Conservation (phyloP, 2,329 filamentous ascomycete species). For the Verticillium dahliae region DNA sequence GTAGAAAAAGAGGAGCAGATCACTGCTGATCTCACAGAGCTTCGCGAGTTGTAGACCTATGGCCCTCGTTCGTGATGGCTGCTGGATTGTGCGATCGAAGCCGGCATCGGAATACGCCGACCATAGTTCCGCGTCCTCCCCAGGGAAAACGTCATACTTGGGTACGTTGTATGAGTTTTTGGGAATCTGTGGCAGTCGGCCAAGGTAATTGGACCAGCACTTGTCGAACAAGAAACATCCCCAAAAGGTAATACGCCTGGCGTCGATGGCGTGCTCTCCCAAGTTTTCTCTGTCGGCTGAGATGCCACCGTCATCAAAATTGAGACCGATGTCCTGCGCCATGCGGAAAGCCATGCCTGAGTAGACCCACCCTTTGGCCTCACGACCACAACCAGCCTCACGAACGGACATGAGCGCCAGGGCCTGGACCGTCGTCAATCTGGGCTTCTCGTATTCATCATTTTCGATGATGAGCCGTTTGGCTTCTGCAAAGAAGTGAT, state of each 20-base stretch:
- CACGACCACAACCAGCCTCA: conserved; percentile 88
- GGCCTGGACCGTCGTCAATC: conserved; percentile 85
- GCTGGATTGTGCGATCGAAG: conserved; percentile 62
- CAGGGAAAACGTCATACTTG: conserved; percentile 84
- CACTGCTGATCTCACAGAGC: conserved; percentile 89
- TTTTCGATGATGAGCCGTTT: conserved; percentile 85
- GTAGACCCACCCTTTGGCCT: conserved; percentile 97
- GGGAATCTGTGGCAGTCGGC: conserved; percentile 80
- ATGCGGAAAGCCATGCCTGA: conserved; percentile 98
- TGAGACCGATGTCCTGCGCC: conserved; percentile 89
- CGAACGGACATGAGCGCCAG: conserved; percentile 92
- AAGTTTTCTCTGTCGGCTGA: conserved; percentile 51
- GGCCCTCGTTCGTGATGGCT: conserved; percentile 77
- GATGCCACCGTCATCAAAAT: conserved; percentile 69
- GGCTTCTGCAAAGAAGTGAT: conserved; percentile 93
- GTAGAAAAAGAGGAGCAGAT: conserved; percentile 85
- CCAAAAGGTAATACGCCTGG: conserved; percentile 89
- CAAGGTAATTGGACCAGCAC: conserved; percentile 96
- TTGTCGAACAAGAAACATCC: conserved; percentile 98
- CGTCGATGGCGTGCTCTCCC: conserved; percentile 80
- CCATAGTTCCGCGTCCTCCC: conserved; percentile 82
- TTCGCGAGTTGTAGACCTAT: conserved; percentile 74
- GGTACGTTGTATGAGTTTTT: conserved; percentile 74
- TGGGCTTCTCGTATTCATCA: conserved; percentile 87
- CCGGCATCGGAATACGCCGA: conserved; percentile 83